Evolutionary conservation across 768 basidiomycete species (phyloP).

Genomic region (Auricularia heimuer): DNA sequence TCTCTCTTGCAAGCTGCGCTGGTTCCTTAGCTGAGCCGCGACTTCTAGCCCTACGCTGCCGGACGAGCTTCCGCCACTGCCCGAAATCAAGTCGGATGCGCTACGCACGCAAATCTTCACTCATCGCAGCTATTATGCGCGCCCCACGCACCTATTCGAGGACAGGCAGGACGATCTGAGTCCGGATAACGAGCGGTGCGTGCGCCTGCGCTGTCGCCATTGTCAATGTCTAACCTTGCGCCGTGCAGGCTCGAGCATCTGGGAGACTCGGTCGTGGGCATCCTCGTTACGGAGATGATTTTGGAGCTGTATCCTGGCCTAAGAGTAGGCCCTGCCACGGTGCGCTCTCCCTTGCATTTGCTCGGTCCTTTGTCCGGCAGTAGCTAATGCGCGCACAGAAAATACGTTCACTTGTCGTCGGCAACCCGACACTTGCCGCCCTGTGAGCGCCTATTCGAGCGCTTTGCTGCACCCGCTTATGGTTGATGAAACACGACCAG

Average conservation of each 20-base stretch:
- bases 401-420: conserved; percentile 67
- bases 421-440: conserved; percentile 60
- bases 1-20: neutral
- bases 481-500: conserved; percentile 21
- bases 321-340: conserved; percentile 70
- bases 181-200: conserved; percentile 75
- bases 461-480: neutral
- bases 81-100: conserved; percentile 36
- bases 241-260: conserved; percentile 57
- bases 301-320: conserved; percentile 55
- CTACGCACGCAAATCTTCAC: conserved; percentile 57
- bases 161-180: conserved; percentile 61
- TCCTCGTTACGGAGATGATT: conserved; percentile 58
- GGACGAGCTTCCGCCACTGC: conserved; percentile 43
- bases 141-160: conserved; percentile 69
- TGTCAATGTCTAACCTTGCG: conserved; percentile 6
- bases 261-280: conserved; percentile 62
- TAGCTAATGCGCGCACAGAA: conserved; percentile 38
- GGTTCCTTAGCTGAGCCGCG: neutral
- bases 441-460: conserved; percentile 37
- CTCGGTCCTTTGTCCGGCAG: neutral
- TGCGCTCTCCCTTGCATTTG: conserved; percentile 23
- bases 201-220: neutral
- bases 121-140: conserved; percentile 59
- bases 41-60: conserved; percentile 3